These are phyloP conservation scores for Paracoccidioides lutzii DNA, from an alignment of 2,329 filamentous ascomycete species.

Conservation along the genomic window DNA sequence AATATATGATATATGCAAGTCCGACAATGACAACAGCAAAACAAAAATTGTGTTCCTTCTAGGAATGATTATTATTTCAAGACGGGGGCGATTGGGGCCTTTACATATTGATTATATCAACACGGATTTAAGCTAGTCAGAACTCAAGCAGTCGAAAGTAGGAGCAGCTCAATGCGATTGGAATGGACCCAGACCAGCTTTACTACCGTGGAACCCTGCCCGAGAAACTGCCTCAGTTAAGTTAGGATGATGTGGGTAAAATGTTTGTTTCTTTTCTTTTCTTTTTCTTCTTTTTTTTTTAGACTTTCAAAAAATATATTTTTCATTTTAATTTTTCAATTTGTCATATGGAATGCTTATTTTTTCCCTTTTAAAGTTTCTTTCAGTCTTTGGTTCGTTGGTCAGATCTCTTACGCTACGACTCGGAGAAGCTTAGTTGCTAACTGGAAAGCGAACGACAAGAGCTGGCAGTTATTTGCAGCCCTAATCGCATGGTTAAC, in stretches of 20 bases:
- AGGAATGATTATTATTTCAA: not conserved
- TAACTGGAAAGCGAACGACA: too few species aligned
- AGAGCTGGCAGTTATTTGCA: not conserved
- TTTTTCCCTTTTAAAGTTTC: not conserved
- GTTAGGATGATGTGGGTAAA: not conserved
- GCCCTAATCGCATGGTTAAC: not conserved
- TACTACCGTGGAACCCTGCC: not conserved
- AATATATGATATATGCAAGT: not conserved
- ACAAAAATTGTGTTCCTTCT: not conserved
- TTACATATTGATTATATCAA: conserved; percentile 2
- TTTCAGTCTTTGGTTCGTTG: not conserved
- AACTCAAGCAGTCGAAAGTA: not conserved
- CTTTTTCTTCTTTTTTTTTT: not conserved
- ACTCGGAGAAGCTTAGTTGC: not conserved
- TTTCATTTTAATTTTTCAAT: not conserved
- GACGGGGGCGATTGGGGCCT: not conserved
- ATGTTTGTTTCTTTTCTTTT: not conserved
- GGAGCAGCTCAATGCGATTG: not conserved
- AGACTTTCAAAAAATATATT: not conserved
- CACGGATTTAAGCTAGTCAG: not conserved
- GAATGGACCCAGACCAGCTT: not conserved
- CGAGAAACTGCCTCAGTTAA: not conserved
- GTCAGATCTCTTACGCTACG: not conserved
- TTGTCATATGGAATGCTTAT: not conserved
- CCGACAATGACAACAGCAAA: not conserved